Evolutionary conservation across 306 rosid species (phyloP).

Genomic region (Abrus precatorius): DNA sequence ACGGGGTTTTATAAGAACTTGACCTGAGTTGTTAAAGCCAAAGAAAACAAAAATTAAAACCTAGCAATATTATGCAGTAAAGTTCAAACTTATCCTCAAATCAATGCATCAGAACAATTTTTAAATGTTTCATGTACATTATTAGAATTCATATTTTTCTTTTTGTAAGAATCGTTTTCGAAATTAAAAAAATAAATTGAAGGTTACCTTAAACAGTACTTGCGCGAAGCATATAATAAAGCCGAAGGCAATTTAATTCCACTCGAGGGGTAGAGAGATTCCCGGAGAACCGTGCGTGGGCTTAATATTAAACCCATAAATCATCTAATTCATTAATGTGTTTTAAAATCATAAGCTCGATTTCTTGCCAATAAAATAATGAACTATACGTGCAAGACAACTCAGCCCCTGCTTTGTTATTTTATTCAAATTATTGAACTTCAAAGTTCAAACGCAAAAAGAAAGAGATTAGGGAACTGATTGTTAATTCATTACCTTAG

Average conservation of each 20-base stretch:
- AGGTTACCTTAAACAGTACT: conserved; percentile 29
- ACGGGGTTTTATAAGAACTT: no score
- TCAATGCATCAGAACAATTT: neutral
- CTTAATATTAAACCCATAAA: conserved; percentile 48
- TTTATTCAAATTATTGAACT: neutral
- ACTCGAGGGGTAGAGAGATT: conserved; percentile 67
- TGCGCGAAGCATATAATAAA: conserved; percentile 3
- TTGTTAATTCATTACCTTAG: neutral
- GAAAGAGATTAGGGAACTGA: neutral
- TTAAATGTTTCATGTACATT: neutral
- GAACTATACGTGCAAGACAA: conserved; percentile 61
- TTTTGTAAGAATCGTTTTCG: neutral
- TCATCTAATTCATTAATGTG: conserved; percentile 23
- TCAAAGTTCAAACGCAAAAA: neutral
- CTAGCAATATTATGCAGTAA: neutral
- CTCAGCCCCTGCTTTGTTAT: conserved; percentile 42
- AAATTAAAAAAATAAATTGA: neutral
- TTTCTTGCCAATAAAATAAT: conserved; percentile 50
- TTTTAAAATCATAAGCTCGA: conserved; percentile 50
- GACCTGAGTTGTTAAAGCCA: neutral
- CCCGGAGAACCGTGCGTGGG: conserved; percentile 80
- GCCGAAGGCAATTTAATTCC: conserved; percentile 46
- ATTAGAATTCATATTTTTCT: neutral
- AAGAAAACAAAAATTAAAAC: neutral
- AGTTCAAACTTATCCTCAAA: neutral